Percentiles rank a stretch among this genome's conserved stretches.
Evolutionary conservation across 257 asterid species (phyloP).

Genomic region (Primulina tabacum): DNA sequence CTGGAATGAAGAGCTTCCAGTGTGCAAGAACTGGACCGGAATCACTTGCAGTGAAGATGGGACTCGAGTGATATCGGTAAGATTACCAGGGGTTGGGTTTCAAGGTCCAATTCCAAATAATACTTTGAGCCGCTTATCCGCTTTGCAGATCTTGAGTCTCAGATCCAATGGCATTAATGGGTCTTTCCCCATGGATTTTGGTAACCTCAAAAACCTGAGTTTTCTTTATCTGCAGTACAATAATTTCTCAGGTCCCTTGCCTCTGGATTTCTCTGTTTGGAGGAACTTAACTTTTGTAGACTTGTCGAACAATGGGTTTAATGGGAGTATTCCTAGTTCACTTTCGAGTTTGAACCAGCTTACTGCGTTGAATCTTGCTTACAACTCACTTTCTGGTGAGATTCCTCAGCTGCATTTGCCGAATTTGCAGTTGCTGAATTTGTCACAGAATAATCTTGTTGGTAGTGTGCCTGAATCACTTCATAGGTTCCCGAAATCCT

Average conservation of each 20-base stretch:
- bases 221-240: constrained; percentile 84
- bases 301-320: constrained; percentile 66
- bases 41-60: constrained; percentile 71
- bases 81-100: constrained; percentile 88
- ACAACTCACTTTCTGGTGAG: constrained; percentile 59
- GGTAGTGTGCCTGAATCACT: constrained; percentile 84
- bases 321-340: constrained; percentile 59
- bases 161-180: constrained; percentile 87
- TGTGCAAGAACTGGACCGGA: constrained; percentile 92
- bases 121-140: constrained; percentile 69
- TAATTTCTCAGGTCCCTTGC: constrained; percentile 75
- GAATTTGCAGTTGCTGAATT: constrained; percentile 57
- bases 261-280: constrained; percentile 73
- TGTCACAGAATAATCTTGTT: constrained; percentile 66
- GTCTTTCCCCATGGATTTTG: constrained; percentile 61
- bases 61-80: constrained; percentile 55
- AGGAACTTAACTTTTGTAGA: constrained; percentile 50
- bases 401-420: constrained; percentile 61
- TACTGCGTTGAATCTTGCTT: constrained; percentile 60
- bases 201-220: constrained; percentile 62
- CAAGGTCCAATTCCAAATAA: constrained; percentile 75
- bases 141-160: constrained; percentile 93
- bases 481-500: constrained; percentile 68
- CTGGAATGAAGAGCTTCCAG: constrained; percentile 55
- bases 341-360: constrained; percentile 56